phyloP scores from a whole-genome alignment of 345 rosid genomes.

The Camelina laxa region DNA sequence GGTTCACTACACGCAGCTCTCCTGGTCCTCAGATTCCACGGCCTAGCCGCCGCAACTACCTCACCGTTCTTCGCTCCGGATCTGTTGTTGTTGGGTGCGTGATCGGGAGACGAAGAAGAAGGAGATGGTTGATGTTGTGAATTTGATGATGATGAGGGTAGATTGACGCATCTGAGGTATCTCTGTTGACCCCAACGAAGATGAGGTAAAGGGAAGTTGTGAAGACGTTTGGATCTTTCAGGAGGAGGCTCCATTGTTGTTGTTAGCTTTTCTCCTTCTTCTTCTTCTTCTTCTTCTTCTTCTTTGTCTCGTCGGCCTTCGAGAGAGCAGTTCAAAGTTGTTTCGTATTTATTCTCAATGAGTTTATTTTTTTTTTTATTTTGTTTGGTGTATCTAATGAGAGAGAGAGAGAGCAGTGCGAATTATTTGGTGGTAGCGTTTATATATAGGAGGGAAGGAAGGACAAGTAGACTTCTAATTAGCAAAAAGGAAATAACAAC shows the following conservation, averaged over 20 bases:
- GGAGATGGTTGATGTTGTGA: constrained; percentile 10
- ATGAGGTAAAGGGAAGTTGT: constrained; percentile 34
- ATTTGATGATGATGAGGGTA: constrained; percentile 15
- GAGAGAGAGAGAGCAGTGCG: too few relatives aligned
- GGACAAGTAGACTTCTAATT: neutral
- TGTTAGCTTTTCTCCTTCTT: constrained; percentile 2
- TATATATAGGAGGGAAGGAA: neutral
- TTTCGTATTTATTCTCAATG: constrained; percentile 35
- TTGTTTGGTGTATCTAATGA: too few relatives aligned
- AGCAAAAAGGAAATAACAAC: neutral
- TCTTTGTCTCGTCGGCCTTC: too few relatives aligned
- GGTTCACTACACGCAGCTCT: constrained; percentile 35
- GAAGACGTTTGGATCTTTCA: constrained; percentile 42
- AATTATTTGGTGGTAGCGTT: neutral
- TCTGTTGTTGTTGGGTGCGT: constrained; percentile 11
- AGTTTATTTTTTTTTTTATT: neutral
- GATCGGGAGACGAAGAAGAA: constrained; percentile 20
- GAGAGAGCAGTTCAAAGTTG: constrained; percentile 20
- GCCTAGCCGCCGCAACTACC: constrained; percentile 10
- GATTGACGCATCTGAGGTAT: constrained; percentile 39
- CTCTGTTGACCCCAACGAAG: constrained; percentile 45
- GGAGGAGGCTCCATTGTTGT: constrained; percentile 35
- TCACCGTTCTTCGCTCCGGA: constrained; percentile 16
- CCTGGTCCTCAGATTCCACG: constrained; percentile 45
- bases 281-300: neutral